These are phyloP conservation scores for Lignosus rhinocerotis DNA, from an alignment of 1,284 basidiomycete genomes.

Conservation along the genomic window DNA sequence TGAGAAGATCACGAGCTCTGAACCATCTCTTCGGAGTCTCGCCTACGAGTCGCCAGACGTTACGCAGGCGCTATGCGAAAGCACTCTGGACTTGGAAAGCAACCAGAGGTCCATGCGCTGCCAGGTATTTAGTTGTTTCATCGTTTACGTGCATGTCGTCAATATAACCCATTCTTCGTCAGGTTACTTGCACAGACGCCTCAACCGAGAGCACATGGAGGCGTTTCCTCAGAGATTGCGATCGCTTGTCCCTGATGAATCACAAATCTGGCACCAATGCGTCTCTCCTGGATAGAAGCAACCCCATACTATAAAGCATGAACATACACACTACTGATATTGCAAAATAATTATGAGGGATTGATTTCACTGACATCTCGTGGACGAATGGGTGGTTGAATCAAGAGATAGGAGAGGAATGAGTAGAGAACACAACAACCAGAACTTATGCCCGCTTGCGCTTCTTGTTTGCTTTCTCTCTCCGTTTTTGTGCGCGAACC, in stretches of 20 bases:
- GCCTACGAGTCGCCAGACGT: neutral
- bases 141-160: neutral
- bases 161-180: neutral
- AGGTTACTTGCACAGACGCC: conserved; percentile 50
- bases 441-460: conserved; percentile 40
- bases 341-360: conserved; percentile 17
- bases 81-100: conserved; percentile 54
- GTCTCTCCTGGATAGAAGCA: neutral
- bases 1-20: conserved; percentile 29
- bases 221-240: conserved; percentile 54
- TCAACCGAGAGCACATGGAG: conserved; percentile 47
- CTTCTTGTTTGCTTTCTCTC: conserved; percentile 66
- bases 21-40: neutral
- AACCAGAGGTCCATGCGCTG: conserved; percentile 52
- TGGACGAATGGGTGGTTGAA: conserved; percentile 1
- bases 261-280: conserved; percentile 17
- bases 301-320: conserved; percentile 7
- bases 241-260: conserved; percentile 41
- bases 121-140: conserved; percentile 43
- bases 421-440: neutral
- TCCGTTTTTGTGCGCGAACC: conserved; percentile 71
- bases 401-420: neutral
- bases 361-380: neutral
- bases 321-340: conserved; percentile 14
- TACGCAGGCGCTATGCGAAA: conserved; percentile 28